Conservation (phyloP, 306 rosid species). For the Castanea mollissima region DNA sequence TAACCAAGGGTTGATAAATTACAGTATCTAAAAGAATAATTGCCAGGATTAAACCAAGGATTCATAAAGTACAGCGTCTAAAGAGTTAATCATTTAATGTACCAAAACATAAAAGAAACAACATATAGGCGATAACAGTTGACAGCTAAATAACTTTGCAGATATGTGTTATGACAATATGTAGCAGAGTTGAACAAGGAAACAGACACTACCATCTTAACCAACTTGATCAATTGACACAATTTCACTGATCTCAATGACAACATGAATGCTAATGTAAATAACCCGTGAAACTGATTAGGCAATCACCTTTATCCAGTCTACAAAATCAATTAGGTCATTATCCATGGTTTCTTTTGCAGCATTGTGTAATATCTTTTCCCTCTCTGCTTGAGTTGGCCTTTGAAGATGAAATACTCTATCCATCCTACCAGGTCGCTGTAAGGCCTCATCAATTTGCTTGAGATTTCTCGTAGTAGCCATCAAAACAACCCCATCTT, state of each 20-base stretch:
- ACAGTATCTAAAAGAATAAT: not conserved
- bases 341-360: conserved; percentile 92
- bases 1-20: not conserved
- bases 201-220: not conserved
- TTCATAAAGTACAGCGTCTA: not conserved
- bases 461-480: conserved; percentile 92
- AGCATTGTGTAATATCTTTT: conserved; percentile 65
- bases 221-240: not conserved
- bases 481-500: conserved; percentile 99
- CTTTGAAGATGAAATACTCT: conserved; percentile 97
- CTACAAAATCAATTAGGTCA: conserved; percentile 79
- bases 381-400: conserved; percentile 91
- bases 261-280: conserved; percentile 8
- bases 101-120: not conserved
- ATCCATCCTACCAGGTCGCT: conserved; percentile 99
- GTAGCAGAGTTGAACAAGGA: not conserved
- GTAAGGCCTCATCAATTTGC: conserved; percentile 89
- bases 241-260: conserved; percentile 6
- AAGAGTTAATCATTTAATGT: not conserved
- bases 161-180: not conserved
- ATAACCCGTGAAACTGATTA: conserved; percentile 5
- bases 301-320: conserved; percentile 85
- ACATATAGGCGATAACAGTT: not conserved
- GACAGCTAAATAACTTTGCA: not conserved
- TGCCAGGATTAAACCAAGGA: not conserved